Base-by-base conservation (phyloP, 2,329 filamentous ascomycete genomes). In the Verticillium albo-atrum region DNA sequence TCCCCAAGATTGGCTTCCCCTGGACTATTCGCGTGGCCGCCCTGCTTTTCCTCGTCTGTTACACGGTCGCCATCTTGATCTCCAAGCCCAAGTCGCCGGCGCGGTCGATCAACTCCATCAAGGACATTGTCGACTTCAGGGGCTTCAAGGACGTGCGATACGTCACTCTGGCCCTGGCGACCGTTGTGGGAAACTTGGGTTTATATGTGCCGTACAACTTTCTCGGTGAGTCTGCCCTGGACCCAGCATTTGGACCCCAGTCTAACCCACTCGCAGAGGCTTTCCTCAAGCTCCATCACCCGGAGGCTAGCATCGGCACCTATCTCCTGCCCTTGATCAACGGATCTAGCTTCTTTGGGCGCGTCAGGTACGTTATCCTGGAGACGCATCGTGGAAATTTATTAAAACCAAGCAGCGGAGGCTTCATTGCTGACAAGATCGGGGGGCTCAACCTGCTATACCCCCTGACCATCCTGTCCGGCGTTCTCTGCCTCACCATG, bases 1-100 rank as follows among this genome's bases (percentile, higher is more conserved):
- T 80, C 62, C 71, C 73, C 12, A 67, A 68, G n/a, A 74, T 87
- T 55, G 83, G 83, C 27, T 87, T 86, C 67, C 71, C 72, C 50
- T 85, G 81, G 82, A 74, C 81, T 5, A 74, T 73, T 3, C 71
- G 77, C 4, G 68, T 76, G n/a, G 71, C 80, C 14, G 77, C 71
- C 25, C 76, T 80, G 59, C 63, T 78, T 55, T 68, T 81, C 23
- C 71, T 78, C 14, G 74, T 57, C 4, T 68, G 76, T 30, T 69
- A 74, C 42, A 58, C 65, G 12, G 57, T 79, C 3, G 74, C 76
- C 1, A 50, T 77, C 4, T 62, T 63, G 1, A 71, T 77, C 51
- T 55, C 60, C n/a, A 54, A 52, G 4, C 54, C 60, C 32, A 78
- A 79, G 72, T 55, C 47, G 17, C 58, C 58, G 14, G 35, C 30